Conservation (phyloP, 129 eudicot species). For the Tagetes erecta region DNA sequence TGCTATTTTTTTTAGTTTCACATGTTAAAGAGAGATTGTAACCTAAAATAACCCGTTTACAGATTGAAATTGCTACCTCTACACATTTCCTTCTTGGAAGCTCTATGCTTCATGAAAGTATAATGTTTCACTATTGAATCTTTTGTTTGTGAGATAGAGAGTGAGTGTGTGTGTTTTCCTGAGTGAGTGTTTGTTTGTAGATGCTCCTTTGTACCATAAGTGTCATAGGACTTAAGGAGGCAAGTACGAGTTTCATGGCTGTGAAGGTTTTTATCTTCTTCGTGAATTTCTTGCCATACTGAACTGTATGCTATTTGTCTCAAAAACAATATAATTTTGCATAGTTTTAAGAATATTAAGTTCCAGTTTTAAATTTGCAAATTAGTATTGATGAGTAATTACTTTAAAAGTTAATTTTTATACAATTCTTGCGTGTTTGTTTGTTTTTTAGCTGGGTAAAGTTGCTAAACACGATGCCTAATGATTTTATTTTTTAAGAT, state of each 20-base stretch:
- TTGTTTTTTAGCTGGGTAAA: background rate
- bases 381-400: background rate
- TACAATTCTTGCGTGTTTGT: background rate
- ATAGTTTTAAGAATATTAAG: background rate
- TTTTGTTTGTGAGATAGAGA: background rate
- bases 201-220: background rate
- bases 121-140: background rate
- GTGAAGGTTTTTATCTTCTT: background rate
- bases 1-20: background rate
- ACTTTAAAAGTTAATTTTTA: background rate
- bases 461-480: background rate
- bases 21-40: background rate
- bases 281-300: background rate
- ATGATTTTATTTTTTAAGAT: background rate
- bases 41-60: background rate
- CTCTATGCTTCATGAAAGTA: background rate
- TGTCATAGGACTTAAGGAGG: background rate
- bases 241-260: constrained; percentile 9
- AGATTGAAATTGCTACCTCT: background rate
- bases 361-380: background rate
- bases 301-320: background rate
- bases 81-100: background rate
- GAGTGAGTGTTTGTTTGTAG: background rate
- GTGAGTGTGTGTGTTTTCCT: background rate
- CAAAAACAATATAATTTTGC: constrained; percentile 2